Evolutionary conservation across 2,329 filamentous ascomycete genomes (phyloP).

Genomic region (Zymoseptoria brevis): DNA sequence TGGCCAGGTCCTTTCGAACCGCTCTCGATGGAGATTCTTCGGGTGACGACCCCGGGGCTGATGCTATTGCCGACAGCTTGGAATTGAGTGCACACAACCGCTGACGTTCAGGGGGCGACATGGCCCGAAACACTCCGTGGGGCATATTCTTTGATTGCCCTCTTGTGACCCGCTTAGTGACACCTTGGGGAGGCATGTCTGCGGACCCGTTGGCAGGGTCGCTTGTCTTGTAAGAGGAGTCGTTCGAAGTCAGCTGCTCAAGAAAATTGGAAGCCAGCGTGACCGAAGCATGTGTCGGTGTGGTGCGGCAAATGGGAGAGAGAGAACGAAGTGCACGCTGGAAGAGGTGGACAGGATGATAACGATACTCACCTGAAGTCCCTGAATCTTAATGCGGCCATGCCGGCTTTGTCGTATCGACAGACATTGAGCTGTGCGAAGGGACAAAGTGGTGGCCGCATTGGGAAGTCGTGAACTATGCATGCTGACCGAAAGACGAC

Average conservation of each 20-base stretch:
- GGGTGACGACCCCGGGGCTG: background rate
- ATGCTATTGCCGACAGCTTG: background rate
- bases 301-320: background rate
- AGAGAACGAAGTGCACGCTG: background rate
- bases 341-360: background rate
- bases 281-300: background rate
- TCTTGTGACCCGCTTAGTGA: background rate
- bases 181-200: background rate
- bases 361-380: background rate
- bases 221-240: background rate
- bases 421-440: background rate
- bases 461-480: background rate
- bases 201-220: background rate
- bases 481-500: too few relatives aligned
- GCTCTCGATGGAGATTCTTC: background rate
- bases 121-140: background rate
- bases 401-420: background rate
- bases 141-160: too few relatives aligned
- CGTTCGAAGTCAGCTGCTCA: background rate
- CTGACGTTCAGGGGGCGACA: background rate
- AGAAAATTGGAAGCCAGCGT: background rate
- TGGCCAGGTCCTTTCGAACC: background rate
- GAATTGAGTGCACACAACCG: too few relatives aligned
- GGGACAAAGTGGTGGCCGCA: background rate
- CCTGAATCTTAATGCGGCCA: background rate